Base-by-base conservation (phyloP, 2,329 filamentous ascomycete species). In the Colletotrichum incanum region DNA sequence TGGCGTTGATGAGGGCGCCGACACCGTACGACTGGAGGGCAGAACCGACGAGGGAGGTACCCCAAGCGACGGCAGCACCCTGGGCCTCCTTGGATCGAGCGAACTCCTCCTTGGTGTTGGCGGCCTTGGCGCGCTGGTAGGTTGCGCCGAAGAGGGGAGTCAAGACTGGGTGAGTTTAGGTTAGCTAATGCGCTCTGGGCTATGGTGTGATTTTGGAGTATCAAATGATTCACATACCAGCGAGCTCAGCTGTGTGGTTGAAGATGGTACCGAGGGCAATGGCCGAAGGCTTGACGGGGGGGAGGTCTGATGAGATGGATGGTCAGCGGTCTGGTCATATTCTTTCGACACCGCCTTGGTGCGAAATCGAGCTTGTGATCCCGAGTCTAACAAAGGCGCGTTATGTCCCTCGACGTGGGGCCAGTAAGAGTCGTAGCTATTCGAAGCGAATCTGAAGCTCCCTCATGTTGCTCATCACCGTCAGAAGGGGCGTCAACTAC, bases 81-180 rank as follows among this genome's bases (percentile, higher is more conserved):
- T 93, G 91, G 75, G 96, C 93, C 88, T 98, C 96, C 89, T 95
- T 96, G 78, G 94, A 97, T 84, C 93, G 93, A 84, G 97, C 86
- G 86, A 98, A 98, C 87, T 98, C 96, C 86, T 98, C 95, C 88
- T 96, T 97, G 80, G 93, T 94, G 91, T 97, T 96, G 83, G 96
- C 91, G 73, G 90, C 87, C 89, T 97, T 95, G 77, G 96, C 95
- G 78, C 94, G 93, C 86, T 95, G 92, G 90, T 98, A 98, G 80
- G 94, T 96, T 80, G 97, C 93, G 81, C 96, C 96, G 83, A 98
- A 98, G 84, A 98, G 86, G 75, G 96, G 96, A 72, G 91, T 90
- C 74, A 98, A 90, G 78, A 98, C 91, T 83, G 37, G 18, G n/a
- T 3, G 34, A 26, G 45, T 34, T 18, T 37, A 12, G 6, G 61